Conservation (phyloP, 345 rosid genomes). For the Citrus australasica region DNA sequence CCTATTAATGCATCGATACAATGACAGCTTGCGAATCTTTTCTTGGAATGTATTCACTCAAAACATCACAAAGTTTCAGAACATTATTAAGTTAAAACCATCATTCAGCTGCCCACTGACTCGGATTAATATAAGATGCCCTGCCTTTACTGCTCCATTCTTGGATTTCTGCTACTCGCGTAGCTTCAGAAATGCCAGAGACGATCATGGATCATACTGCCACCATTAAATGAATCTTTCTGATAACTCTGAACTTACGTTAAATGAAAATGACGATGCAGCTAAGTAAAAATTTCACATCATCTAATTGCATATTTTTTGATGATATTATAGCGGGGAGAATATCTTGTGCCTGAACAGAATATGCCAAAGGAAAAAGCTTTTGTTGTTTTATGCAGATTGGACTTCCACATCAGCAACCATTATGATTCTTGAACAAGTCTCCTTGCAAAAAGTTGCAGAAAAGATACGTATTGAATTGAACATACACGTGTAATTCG, state of each 20-base stretch:
- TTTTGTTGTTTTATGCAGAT: not conserved
- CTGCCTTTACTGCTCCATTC: not conserved
- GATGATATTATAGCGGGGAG: not conserved
- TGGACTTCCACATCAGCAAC: slow-evolving; percentile 5
- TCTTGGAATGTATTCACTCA: not conserved
- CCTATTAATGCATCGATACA: not conserved
- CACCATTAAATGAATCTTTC: slow-evolving; percentile 4
- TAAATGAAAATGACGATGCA: not conserved
- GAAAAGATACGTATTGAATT: not conserved
- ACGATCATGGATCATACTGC: not conserved
- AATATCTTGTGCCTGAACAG: not conserved
- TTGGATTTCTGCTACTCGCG: slow-evolving; percentile 3
- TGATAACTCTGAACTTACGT: not conserved
- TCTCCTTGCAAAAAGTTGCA: not conserved
- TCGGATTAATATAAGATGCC: not conserved
- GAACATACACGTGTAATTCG: not conserved
- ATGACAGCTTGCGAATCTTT: slow-evolving; percentile 5
- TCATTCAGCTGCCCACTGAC: slow-evolving; percentile 3
- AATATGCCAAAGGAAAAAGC: not conserved
- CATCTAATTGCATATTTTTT: too few species aligned
- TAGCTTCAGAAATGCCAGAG: not conserved
- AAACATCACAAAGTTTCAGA: not conserved
- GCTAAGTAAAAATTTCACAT: not conserved
- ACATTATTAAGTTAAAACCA: not conserved
- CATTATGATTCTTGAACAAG: not conserved